Evolutionary conservation across 805 yeast genomes (phyloP), one percentile per base, ranked within the genome.

Genomic region (Kodamaea nitidulidarum): DNA sequence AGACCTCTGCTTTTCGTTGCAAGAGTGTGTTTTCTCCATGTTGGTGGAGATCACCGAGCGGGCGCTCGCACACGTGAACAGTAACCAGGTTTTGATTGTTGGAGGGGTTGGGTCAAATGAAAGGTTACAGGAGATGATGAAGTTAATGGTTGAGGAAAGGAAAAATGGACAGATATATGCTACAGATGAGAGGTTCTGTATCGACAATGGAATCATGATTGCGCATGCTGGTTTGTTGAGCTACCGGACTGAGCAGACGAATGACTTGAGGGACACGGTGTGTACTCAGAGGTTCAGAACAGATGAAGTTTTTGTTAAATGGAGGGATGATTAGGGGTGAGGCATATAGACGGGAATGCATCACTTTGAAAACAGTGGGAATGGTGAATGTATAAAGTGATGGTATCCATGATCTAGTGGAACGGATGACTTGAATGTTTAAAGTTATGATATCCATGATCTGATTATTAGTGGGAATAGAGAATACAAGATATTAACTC

Each of bases 41-140:
- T 73, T 93, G 44, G 97, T 93, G 12, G 98, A 93, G 60, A 93
- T 93, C 50, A 93, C 98, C 0, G 98, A 93, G 57, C 71, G 98
- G 28, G 98, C 98, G 2, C 85, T 93, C 95, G 98, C 98, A 0
- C 98, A 93, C 55, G 98, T 91, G 3, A 81, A 82, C 50, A 75
- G 95, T 3, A 76, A 76, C 44, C 95, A 90, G 58, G 98, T 93
- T 14, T 68, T 93, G 35, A 87, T 93, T 36, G 98, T 93, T 2
- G 98, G 98, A 9, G 98, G 98, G 16, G 98, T 93, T n/a, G 98
- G 98, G 0, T 88, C 95, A 50, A 93, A 93, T 55, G 83, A 80
- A 48, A 61, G 98, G 45, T 66, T 93, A 44, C 98, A 93, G 58
- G 81, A 86, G 51, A 93, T 93, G 98, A 93, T 93, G 98, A 85